Conservation (phyloP, 257 asterid genomes). For the Nicotiana undulata region DNA sequence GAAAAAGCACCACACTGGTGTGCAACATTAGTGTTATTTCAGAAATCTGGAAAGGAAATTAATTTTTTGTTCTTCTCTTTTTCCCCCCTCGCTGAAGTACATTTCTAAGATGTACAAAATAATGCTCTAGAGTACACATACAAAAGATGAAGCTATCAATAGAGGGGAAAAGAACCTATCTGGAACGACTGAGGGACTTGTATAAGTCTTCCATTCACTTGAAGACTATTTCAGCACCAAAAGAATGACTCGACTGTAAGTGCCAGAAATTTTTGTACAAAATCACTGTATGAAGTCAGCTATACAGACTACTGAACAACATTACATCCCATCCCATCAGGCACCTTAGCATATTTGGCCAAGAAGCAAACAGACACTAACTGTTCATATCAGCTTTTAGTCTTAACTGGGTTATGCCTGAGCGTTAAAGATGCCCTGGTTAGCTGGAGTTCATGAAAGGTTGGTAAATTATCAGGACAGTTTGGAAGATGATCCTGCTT, state of each 20-base stretch:
- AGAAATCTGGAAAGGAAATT: background rate
- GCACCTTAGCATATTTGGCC: background rate
- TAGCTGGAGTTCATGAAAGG: too few species aligned
- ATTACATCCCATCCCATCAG: background rate
- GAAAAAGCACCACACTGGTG: background rate
- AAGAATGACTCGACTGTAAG: background rate
- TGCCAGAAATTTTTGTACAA: background rate
- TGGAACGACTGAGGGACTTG: background rate
- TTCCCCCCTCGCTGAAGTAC: background rate
- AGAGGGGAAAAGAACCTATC: background rate
- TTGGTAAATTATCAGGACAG: too few species aligned
- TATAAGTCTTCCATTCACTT: background rate
- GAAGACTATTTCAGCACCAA: background rate
- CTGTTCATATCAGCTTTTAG: too few species aligned
- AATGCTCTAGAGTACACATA: background rate
- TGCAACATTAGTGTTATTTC: background rate
- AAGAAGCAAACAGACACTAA: background rate
- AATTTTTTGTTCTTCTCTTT: background rate
- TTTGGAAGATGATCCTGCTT: too few species aligned
- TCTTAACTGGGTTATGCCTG: too few species aligned
- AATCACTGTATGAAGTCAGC: background rate
- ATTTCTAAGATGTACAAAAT: background rate
- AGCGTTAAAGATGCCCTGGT: too few species aligned
- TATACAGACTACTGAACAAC: background rate
- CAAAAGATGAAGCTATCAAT: background rate